Percentiles rank a stretch among this genome's conserved stretches.
Conservation (phyloP, 257 asterid species). For the Verbena officinalis region DNA sequence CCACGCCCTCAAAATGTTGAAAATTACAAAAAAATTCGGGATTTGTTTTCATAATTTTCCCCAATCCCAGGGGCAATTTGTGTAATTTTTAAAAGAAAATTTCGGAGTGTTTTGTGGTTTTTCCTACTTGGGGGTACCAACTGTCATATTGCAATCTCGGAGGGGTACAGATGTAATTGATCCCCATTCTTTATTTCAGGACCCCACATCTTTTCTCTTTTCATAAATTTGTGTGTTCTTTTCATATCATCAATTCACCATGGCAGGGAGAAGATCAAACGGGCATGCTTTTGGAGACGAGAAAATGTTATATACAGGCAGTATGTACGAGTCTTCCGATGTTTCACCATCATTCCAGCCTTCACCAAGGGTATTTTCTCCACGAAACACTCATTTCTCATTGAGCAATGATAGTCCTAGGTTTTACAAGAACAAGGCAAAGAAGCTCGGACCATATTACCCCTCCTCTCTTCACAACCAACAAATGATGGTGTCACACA, state of each 20-base stretch:
- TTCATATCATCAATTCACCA: conserved; percentile 19
- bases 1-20: too few relatives aligned
- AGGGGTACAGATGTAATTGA: too few relatives aligned
- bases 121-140: too few relatives aligned
- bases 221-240: background rate
- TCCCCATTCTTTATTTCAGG: background rate
- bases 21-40: too few relatives aligned
- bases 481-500: conserved; percentile 40
- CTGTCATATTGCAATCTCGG: too few relatives aligned
- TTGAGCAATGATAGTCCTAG: conserved; percentile 56
- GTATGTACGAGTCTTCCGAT: conserved; percentile 56
- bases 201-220: background rate
- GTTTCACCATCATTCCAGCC: conserved; percentile 64
- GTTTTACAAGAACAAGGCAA: conserved; percentile 53
- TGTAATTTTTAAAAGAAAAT: too few relatives aligned
- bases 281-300: conserved; percentile 63
- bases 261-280: conserved; percentile 72
- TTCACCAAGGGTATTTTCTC: conserved; percentile 57
- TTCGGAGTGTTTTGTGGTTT: too few relatives aligned
- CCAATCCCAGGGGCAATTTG: too few relatives aligned
- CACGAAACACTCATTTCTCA: conserved; percentile 57
- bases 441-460: conserved; percentile 49
- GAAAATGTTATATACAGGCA: conserved; percentile 43
- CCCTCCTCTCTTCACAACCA: conserved; percentile 44
- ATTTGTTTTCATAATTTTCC: too few relatives aligned